A percentile compares a stretch with the other conserved stretches of the same genome.
These are phyloP conservation scores for Phoma sp. DNA, from an alignment of 2,329 filamentous ascomycete genomes.

Conservation along the genomic window DNA sequence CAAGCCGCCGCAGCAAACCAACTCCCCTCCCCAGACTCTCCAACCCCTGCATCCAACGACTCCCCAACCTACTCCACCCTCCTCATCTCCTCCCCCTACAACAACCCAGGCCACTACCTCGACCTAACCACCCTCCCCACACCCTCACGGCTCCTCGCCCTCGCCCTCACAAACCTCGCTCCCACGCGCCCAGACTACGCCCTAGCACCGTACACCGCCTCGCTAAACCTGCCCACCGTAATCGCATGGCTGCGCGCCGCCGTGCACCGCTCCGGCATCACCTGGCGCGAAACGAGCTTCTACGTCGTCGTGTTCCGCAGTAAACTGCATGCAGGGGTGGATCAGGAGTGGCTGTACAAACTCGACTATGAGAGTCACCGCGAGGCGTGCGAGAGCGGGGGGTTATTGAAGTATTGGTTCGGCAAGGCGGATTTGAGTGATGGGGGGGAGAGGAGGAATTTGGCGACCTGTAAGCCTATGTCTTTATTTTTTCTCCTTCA, in stretches of 20 bases:
- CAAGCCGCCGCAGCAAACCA: slow-evolving; percentile 39
- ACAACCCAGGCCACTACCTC: slow-evolving; percentile 72
- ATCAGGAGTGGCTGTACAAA: slow-evolving; percentile 70
- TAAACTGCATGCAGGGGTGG: slow-evolving; percentile 69
- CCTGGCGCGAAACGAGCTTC: slow-evolving; percentile 70
- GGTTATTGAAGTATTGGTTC: slow-evolving; percentile 94
- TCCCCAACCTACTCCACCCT: slow-evolving; percentile 35
- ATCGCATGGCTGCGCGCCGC: slow-evolving; percentile 65
- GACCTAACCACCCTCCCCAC: slow-evolving; percentile 71
- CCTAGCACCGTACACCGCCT: slow-evolving; percentile 72
- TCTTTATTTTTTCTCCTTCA: no score
- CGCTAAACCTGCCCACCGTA: slow-evolving; percentile 78
- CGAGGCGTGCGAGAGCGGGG: slow-evolving; percentile 80
- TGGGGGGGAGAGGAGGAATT: slow-evolving; percentile 69
- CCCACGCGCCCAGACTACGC: slow-evolving; percentile 75
- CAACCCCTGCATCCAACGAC: background rate
- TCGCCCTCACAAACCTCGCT: slow-evolving; percentile 70
- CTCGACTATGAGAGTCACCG: slow-evolving; percentile 81
- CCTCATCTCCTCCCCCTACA: slow-evolving; percentile 79
- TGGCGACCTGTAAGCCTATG: slow-evolving; percentile 69
- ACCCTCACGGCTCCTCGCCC: slow-evolving; percentile 72
- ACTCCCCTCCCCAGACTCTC: slow-evolving; percentile 12
- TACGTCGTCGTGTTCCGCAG: slow-evolving; percentile 88
- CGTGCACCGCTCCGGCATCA: slow-evolving; percentile 50
- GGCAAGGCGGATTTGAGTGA: slow-evolving; percentile 69